Base-by-base conservation (phyloP, 257 asterid species). In the Striga asiatica region DNA sequence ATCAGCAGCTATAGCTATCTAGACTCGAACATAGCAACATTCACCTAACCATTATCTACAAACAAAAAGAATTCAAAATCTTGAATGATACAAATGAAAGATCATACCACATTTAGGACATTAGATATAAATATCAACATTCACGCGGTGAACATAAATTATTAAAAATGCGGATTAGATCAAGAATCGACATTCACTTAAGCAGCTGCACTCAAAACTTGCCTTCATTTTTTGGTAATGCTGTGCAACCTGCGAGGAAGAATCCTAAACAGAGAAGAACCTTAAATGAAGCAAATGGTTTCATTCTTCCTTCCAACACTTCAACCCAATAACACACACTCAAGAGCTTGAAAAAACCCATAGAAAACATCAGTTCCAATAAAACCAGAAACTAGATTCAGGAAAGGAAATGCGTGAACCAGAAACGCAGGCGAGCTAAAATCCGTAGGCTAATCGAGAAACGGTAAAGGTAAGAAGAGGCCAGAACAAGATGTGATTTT, bases 201-300 rank as follows among this genome's bases (percentile, higher is more conserved):
- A 66, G 13, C 13, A 7, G 47, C 17, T 21, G 42, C 12, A 10
- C 28, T 18, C 50, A 25, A 12, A 71, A 17, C 71, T 62, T 62
- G 67, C 98, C 88, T 83, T 91, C 96, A 54, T 67, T 45, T 47
- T 61, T 23, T 6, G 95, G 83, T 66, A 86, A 83, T 53, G 93
- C 76, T 8, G 62, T 41, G 65, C 78, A 67, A 46, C 55, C 72
- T 54, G 67, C 76, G 20, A 75, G 50, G 50, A 63, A 16, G 16
- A 81, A 64, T 50, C 73, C 88, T 38, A 76, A 43, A 70, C 63
- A 20, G 55, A 73, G 66, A 47, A 85, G 66, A 71, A 71, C 63
- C 49, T 16, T 70, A 54, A 73, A 65, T 37, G 72, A 48, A 68
- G 64, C 38, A 42, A 51, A 74, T 66, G 28, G 14, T 61, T 68